Base-by-base conservation (phyloP, 805 yeast species). In the Starmerella ratchasimensis region DNA sequence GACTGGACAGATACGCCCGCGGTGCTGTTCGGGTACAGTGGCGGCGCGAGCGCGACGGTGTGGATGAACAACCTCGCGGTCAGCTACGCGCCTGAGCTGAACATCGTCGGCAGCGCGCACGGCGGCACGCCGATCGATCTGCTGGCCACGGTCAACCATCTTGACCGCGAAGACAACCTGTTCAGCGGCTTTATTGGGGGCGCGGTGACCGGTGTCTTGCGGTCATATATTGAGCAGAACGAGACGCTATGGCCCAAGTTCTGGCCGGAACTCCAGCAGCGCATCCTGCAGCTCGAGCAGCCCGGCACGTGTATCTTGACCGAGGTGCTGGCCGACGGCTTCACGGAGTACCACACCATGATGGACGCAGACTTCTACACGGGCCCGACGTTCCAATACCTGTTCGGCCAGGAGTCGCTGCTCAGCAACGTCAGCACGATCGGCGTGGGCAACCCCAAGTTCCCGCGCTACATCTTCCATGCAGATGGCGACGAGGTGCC, bases 21-120 rank as follows among this genome's bases (percentile, higher is more conserved):
- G 6, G 37, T 23, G 7, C 22, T 42, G 23, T 33, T 25, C 15
- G 45, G 45, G 15, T 42, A 42, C 27, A 42, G 45, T 23, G 45
- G 45, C 2, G 43, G 43, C 9, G 43, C 40, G 3, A 30, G 25
- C 19, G 57, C 57, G 8, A 30, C 53, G 7, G 58, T 51, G 6
- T 52, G 55, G 56, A 55, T 56, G 26, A 51, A 49, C 3, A 45
- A 48, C 31, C 45, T 52, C 23, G 50, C 41, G 19, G 41, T 38
- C 3, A 10, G 41, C 9, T 52, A 53, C 31, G 56, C 57, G 1
- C 54, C 56, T 6, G 55, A 54, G 11, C 36, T 54, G 31, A 37
- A 42, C 31, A 36, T 54, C 23, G 42, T 33, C 8, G 58, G 52
- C 8, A 43, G 42, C 15, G 54, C 55, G 2, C 26, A 33, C 16